phyloP scores from a whole-genome alignment of 371 early-diverging fungal genomes.

The Chytridiales sp. region DNA sequence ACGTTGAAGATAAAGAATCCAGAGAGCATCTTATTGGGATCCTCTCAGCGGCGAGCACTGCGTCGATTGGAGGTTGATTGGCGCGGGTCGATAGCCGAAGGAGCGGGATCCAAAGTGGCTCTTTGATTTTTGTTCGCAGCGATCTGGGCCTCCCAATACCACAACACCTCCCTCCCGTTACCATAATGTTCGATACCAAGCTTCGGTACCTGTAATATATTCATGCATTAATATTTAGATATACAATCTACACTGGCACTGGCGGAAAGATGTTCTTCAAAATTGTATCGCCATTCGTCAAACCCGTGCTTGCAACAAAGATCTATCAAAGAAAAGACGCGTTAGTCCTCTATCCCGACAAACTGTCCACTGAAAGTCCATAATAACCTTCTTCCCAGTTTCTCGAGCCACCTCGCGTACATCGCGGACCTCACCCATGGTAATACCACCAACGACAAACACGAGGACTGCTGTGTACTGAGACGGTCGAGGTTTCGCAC shows the following conservation, averaged over 20 bases:
- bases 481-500: conserved; percentile 19
- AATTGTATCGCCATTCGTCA: no score
- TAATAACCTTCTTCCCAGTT: conserved; percentile 2
- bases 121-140: neutral
- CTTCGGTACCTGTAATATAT: no score
- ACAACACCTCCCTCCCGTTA: neutral
- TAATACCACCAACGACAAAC: conserved; percentile 42
- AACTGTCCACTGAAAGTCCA: no score
- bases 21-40: conserved; percentile 33
- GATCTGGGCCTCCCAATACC: neutral
- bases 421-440: conserved; percentile 31
- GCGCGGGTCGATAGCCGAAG: neutral
- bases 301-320: no score
- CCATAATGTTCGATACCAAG: neutral
- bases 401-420: conserved; percentile 24
- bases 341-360: no score
- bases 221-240: no score
- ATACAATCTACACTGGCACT: no score
- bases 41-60: neutral
- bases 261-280: no score
- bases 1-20: conserved; percentile 70
- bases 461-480: conserved; percentile 25
- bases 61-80: neutral
- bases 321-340: no score
- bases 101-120: neutral